Conservation (phyloP, 192 early-diverging fungal genomes). For the Mortierella alpina region DNA sequence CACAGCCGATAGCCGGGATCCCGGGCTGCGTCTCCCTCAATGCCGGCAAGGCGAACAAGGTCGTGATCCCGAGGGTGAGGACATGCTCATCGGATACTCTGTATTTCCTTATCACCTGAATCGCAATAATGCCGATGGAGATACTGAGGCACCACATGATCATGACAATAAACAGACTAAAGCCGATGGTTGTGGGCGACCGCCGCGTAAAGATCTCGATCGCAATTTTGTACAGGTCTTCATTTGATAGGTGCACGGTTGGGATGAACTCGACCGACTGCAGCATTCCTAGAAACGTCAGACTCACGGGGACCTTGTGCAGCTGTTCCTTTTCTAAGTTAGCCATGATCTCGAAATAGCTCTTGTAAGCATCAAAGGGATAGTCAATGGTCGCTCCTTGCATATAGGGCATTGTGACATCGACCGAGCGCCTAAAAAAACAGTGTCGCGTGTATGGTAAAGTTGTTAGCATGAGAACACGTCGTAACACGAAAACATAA, state of each 20-base stretch:
- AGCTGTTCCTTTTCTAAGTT: constrained; percentile 46
- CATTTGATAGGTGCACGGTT: constrained; percentile 16
- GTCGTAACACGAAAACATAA: not conserved
- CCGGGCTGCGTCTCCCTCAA: constrained; percentile 57
- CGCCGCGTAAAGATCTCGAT: constrained; percentile 55
- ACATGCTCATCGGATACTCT: constrained; percentile 56
- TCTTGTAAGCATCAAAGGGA: constrained; percentile 59
- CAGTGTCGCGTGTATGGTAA: not conserved
- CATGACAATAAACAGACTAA: constrained; percentile 60
- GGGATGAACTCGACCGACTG: constrained; percentile 59
- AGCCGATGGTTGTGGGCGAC: constrained; percentile 60
- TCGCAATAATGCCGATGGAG: constrained; percentile 57
- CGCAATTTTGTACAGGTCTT: constrained; percentile 46
- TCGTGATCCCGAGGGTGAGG: constrained; percentile 56
- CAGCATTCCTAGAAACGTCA: constrained; percentile 55
- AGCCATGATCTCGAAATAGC: constrained; percentile 59
- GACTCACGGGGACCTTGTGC: constrained; percentile 56
- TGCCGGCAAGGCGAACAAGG: constrained; percentile 54
- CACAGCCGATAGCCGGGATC: constrained; percentile 60
- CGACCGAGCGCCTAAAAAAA: constrained; percentile 33
- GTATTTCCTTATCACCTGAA: constrained; percentile 54
- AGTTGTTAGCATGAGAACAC: not conserved
- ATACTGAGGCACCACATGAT: constrained; percentile 62
- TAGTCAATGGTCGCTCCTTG: constrained; percentile 59
- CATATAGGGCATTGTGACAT: constrained; percentile 51